A percentile compares a stretch with the other conserved stretches of the same genome.
Evolutionary conservation across 768 basidiomycete species (phyloP).

Genomic region (Floccularia luteovirens): DNA sequence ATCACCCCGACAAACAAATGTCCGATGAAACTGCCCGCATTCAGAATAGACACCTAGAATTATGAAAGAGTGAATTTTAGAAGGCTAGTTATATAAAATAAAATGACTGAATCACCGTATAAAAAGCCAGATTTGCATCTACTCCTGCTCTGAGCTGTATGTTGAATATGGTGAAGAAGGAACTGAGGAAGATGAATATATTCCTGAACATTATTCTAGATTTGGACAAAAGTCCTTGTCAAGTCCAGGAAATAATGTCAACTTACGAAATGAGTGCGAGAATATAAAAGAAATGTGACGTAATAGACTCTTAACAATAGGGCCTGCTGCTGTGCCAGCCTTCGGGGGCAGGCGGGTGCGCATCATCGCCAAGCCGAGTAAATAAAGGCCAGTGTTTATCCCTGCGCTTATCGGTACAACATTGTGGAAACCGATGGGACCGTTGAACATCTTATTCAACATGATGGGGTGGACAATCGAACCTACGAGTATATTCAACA

Average conservation of each 20-base stretch:
- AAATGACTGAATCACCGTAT: too few species aligned
- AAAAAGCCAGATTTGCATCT: constrained; percentile 42
- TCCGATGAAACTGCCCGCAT: constrained; percentile 41
- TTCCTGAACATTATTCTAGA: constrained; percentile 11
- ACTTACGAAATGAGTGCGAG: constrained; percentile 30
- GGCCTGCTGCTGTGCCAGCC: constrained; percentile 19
- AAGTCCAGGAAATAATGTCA: background rate
- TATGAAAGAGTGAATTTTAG: background rate
- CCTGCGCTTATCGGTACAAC: constrained; percentile 44
- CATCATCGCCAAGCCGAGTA: constrained; percentile 29
- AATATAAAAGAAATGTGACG: too few species aligned
- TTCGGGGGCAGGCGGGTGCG: constrained; percentile 32
- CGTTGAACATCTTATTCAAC: constrained; percentile 46
- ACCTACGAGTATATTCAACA: constrained; percentile 38
- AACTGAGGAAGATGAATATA: constrained; percentile 23
- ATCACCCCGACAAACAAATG: too few species aligned
- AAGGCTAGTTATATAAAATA: too few species aligned
- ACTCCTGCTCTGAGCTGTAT: constrained; percentile 47
- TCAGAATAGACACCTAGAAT: constrained; percentile 40
- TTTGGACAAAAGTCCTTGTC: background rate
- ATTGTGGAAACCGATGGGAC: constrained; percentile 41
- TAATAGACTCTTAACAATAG: too few species aligned
- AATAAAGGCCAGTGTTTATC: constrained; percentile 26
- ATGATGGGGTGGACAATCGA: constrained; percentile 57
- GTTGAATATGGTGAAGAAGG: constrained; percentile 49